Evolutionary conservation across 805 yeast genomes (phyloP), one percentile per base, ranked within the genome.

Genomic region (Jamesozyma lodderae): DNA sequence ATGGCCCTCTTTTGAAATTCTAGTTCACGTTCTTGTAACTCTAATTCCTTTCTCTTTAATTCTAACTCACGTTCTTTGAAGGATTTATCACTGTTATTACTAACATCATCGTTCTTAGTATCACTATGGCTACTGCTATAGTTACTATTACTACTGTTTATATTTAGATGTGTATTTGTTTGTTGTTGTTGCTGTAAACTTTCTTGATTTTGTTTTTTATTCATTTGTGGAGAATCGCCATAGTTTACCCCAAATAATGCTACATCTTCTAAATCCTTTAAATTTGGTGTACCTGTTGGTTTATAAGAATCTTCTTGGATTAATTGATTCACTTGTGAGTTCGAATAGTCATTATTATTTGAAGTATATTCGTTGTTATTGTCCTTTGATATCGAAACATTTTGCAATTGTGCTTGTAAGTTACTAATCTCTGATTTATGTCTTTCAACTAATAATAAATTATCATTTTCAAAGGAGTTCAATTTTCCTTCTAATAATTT

Each of bases 11-110:
- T 57, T 46, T 56, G 57, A 6, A 55, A 45, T 21, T 55, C 59
- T 21, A 55, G 33, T 43, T 60, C 63, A 8, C 58, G 49, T 41
- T 60, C 64, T 48, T 59, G 60, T 43, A 60, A 42, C 20, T 58
- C 58, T 33, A 60, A 37, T 40, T 60, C 65, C 38, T 52, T 57
- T 27, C 47, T 51, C 27, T 57, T 55, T 19, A 60, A 39, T 32
- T 59, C 63, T 27, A 60, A 35, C 33, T 32, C 62, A 26, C 57
- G 53, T 34, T 53, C 57, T 35, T 55, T 52, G 33, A 59, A 32
- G 3, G 47, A 22, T 15, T 38, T 46, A 22, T 48, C 52, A 23
- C 31, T 31, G 6, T 40, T 42, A 28, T 28, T 43, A 24, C 37
- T 37, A 37, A 36, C 41, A 23, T 41, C 33, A 18, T 41, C 24